Percentiles rank a stretch among this genome's conserved stretches.
Evolutionary conservation across 768 basidiomycete genomes (phyloP).

Genomic region (Coprinopsis cinerea): DNA sequence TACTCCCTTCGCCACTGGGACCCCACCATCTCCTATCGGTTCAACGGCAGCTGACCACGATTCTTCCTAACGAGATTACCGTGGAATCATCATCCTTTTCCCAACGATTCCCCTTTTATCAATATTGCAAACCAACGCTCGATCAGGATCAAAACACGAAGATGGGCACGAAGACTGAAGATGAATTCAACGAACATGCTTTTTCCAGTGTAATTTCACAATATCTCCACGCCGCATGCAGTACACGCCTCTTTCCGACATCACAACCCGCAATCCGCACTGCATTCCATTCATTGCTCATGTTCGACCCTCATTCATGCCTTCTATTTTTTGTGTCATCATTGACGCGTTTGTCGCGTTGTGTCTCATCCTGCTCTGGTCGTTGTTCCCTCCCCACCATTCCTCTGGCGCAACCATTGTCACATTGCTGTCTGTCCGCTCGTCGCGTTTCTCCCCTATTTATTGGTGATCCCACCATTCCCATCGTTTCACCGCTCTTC

Average conservation of each 20-base stretch:
- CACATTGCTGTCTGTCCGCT: constrained; percentile 7
- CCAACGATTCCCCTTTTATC: constrained; percentile 3
- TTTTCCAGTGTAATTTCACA: constrained; percentile 6
- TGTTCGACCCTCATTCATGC: background rate
- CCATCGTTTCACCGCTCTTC: constrained; percentile 17
- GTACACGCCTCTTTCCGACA: constrained; percentile 4
- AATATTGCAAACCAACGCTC: background rate
- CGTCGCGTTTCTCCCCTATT: background rate
- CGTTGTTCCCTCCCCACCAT: background rate
- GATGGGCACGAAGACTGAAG: background rate
- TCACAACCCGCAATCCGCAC: background rate
- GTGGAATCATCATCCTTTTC: constrained; percentile 4
- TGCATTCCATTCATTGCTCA: background rate
- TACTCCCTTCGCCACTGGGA: constrained; percentile 10
- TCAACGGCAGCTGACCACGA: constrained; percentile 1
- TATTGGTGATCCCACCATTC: background rate
- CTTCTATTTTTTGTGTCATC: background rate
- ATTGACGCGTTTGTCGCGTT: background rate
- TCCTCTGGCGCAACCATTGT: background rate
- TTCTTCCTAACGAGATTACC: constrained; percentile 7
- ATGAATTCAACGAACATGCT: background rate
- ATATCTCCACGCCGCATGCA: constrained; percentile 7
- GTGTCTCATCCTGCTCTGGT: background rate
- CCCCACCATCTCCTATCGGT: background rate
- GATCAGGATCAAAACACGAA: background rate